Evolutionary conservation across 352 stramenopile species (phyloP).

Genomic region (Pelagophyceae sp.): DNA sequence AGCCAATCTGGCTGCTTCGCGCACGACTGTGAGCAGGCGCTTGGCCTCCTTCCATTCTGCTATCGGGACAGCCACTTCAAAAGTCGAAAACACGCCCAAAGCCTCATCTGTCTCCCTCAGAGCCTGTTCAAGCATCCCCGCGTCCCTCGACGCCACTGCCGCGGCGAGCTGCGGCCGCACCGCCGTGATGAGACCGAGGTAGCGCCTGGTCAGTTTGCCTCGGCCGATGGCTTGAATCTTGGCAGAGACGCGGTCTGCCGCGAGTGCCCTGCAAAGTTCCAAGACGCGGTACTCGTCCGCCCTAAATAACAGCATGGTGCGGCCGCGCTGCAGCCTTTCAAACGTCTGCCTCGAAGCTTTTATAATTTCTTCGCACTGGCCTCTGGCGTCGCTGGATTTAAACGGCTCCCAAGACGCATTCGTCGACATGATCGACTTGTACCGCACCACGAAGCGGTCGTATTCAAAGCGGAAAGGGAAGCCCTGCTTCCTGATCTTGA

Average conservation of each 20-base stretch:
- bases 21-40: constrained; percentile 10
- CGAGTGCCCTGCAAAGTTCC: constrained; percentile 43
- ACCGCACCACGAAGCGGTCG: constrained; percentile 68
- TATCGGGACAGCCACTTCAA: constrained; percentile 21
- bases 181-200: constrained; percentile 10
- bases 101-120: neutral
- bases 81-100: constrained; percentile 3
- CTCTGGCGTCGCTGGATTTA: neutral
- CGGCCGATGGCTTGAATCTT: constrained; percentile 26
- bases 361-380: constrained; percentile 23
- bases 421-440: constrained; percentile 35
- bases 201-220: constrained; percentile 21
- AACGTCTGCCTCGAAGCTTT: constrained; percentile 35
- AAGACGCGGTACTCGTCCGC: constrained; percentile 44
- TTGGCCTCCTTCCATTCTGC: constrained; percentile 22
- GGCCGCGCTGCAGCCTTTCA: constrained; percentile 35
- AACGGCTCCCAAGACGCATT: constrained; percentile 16
- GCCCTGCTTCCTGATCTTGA: constrained; percentile 82
- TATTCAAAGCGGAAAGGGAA: constrained; percentile 88
- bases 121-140: constrained; percentile 14
- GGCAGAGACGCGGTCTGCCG: constrained; percentile 35
- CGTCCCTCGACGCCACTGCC: constrained; percentile 16
- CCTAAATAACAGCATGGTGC: constrained; percentile 42
- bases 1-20: neutral
- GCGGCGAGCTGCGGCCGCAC: constrained; percentile 10